Percentiles rank a stretch among this genome's conserved stretches.
These are phyloP conservation scores for Parsonsia alboflavescens DNA, from an alignment of 257 asterid species.

Conservation along the genomic window DNA sequence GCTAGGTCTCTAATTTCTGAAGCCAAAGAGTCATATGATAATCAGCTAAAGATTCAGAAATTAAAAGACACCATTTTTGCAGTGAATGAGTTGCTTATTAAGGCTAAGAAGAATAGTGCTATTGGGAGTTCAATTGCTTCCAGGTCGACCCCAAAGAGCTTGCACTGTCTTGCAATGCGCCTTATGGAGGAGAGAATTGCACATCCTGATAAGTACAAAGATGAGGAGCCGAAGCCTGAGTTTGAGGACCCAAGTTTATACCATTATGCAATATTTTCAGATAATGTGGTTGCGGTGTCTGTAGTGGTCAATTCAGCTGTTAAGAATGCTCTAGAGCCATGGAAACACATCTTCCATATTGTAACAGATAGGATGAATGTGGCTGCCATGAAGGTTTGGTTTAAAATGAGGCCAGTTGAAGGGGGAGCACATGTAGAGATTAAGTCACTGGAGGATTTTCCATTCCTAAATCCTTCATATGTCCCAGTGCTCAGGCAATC, in stretches of 20 bases:
- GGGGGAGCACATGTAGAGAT: constrained; percentile 87
- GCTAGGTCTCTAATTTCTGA: constrained; percentile 86
- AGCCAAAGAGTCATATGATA: constrained; percentile 87
- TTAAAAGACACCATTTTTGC: constrained; percentile 89
- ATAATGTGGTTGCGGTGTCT: constrained; percentile 84
- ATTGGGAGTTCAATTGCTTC: constrained; percentile 81
- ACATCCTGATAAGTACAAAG: constrained; percentile 80
- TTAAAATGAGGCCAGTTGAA: constrained; percentile 85
- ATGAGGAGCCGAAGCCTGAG: constrained; percentile 70
- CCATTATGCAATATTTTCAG: constrained; percentile 88
- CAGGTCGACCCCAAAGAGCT: constrained; percentile 95
- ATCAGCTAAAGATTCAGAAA: constrained; percentile 93
- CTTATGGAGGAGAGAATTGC: constrained; percentile 94
- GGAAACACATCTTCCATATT: constrained; percentile 88
- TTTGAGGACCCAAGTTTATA: constrained; percentile 81
- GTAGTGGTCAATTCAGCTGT: constrained; percentile 87
- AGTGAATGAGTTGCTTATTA: constrained; percentile 77
- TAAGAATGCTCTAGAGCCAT: constrained; percentile 81
- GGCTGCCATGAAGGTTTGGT: constrained; percentile 96
- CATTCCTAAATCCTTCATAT: constrained; percentile 65
- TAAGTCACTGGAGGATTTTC: constrained; percentile 58
- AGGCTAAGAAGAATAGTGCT: constrained; percentile 93
- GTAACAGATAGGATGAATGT: constrained; percentile 88
- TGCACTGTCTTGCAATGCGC: constrained; percentile 97
- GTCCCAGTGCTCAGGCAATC: constrained; percentile 79